phyloP scores from a whole-genome alignment of 2,329 filamentous ascomycete species.

The Malbranchea cinnamomea region DNA sequence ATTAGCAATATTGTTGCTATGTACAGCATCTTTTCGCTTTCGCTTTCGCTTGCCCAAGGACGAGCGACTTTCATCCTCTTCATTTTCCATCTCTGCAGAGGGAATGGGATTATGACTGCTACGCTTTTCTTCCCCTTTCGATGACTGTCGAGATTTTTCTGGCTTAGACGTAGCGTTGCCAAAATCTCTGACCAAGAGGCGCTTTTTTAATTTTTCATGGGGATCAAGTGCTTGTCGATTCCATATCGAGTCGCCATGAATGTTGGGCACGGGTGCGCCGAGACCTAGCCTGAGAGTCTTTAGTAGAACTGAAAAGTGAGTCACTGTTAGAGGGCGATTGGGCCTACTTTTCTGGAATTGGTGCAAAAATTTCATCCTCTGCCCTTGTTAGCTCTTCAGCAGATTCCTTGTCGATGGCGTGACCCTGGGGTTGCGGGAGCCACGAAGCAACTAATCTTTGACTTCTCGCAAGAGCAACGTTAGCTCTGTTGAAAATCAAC shows the following conservation, averaged over 20 bases:
- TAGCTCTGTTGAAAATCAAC: constrained; percentile 39
- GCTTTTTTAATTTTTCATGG: constrained; percentile 31
- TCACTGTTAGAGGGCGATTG: constrained; percentile 2
- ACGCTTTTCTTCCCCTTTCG: constrained; percentile 25
- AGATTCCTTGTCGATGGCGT: constrained; percentile 24
- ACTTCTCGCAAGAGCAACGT: constrained; percentile 38
- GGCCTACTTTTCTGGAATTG: constrained; percentile 38
- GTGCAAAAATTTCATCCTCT: constrained; percentile 39
- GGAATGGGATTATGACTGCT: constrained; percentile 20
- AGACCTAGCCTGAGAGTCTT: constrained; percentile 32
- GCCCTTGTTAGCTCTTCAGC: constrained; percentile 34
- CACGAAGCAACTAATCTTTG: constrained; percentile 41
- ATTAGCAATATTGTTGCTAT: too few species aligned
- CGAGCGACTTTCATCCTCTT: constrained; percentile 30
- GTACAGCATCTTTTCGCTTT: too few species aligned
- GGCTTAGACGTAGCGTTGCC: constrained; percentile 12
- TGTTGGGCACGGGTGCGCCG: constrained; percentile 31
- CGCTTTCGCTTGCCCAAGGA: constrained; percentile 21
- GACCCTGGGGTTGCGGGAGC: constrained; percentile 35
- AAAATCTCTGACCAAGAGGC: constrained; percentile 30
- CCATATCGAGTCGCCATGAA: constrained; percentile 25
- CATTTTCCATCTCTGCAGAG: neutral
- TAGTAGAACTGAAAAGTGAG: constrained; percentile 3
- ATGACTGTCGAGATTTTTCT: neutral
- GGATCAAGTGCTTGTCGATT: constrained; percentile 26